Evolutionary conservation across 192 early-diverging fungal species (phyloP).

Genomic region (Umbelopsis ramanniana): DNA sequence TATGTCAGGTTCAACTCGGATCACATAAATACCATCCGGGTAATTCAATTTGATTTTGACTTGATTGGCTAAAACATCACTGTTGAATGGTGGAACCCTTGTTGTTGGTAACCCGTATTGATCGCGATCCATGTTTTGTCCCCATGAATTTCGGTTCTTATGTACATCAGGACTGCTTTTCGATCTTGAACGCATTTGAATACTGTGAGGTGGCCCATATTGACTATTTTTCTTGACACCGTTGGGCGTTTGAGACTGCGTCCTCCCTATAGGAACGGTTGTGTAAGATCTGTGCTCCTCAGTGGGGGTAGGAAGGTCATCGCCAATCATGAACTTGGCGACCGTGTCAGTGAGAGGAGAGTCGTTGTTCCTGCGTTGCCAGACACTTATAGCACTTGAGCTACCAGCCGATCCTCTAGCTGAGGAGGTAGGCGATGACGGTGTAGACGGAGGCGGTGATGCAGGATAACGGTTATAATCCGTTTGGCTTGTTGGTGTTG

Average conservation of each 20-base stretch:
- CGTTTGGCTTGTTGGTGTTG: slow-evolving; percentile 10
- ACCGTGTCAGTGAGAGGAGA: slow-evolving; percentile 48
- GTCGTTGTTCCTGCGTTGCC: slow-evolving; percentile 49
- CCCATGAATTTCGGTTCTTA: slow-evolving; percentile 7
- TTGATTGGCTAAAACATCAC: slow-evolving; percentile 16
- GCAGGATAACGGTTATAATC: slow-evolving; percentile 42
- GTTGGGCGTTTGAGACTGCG: slow-evolving; percentile 32
- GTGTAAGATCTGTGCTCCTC: slow-evolving; percentile 22
- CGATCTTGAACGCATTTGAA: slow-evolving; percentile 50
- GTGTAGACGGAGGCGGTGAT: slow-evolving; percentile 50
- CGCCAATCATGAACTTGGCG: slow-evolving; percentile 50
- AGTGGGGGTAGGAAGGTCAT: slow-evolving; percentile 28
- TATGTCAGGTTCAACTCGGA: slow-evolving; percentile 78
- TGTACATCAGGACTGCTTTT: slow-evolving; percentile 62
- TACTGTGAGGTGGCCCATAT: slow-evolving; percentile 17
- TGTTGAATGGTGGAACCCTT: slow-evolving; percentile 19
- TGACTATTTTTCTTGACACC: not conserved
- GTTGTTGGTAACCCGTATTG: slow-evolving; percentile 4
- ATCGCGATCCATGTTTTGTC: not conserved
- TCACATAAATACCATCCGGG: slow-evolving; percentile 85
- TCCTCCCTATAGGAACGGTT: slow-evolving; percentile 43
- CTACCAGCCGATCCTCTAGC: slow-evolving; percentile 30
- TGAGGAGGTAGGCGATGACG: slow-evolving; percentile 34
- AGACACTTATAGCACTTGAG: slow-evolving; percentile 19
- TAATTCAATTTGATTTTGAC: slow-evolving; percentile 91